Conservation (phyloP, 2,329 filamentous ascomycete species). For the Didymosphaeria variabile region DNA sequence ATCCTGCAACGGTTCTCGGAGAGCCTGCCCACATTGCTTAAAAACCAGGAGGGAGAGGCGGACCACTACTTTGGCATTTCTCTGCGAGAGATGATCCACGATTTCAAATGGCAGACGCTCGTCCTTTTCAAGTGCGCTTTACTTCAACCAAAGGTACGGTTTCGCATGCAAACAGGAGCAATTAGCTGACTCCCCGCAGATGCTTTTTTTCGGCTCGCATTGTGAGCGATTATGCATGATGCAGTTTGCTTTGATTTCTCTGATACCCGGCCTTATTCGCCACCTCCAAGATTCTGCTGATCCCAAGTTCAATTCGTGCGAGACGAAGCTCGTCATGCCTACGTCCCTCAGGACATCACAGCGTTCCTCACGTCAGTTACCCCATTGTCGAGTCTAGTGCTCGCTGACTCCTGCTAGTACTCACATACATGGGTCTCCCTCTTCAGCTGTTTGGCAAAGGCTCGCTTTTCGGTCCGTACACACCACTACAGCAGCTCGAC, state of each 20-base stretch:
- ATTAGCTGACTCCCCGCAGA: conserved; percentile 62
- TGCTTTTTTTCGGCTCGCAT: conserved; percentile 97
- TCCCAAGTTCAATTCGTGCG: conserved; percentile 87
- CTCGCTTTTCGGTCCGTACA: conserved; percentile 95
- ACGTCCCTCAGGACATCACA: conserved; percentile 92
- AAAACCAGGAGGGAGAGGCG: conserved; percentile 73
- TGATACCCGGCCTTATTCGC: conserved; percentile 91
- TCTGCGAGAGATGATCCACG: conserved; percentile 87
- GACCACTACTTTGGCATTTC: conserved; percentile 90
- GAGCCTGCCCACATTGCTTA: conserved; percentile 70
- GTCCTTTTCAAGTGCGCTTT: conserved; percentile 93
- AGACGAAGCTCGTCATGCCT: conserved; percentile 76
- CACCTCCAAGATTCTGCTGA: conserved; percentile 95
- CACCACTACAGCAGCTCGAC: conserved; percentile 93
- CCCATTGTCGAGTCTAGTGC: background rate
- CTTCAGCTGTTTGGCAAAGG: conserved; percentile 97
- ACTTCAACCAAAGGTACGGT: conserved; percentile 89
- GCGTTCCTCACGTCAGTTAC: conserved; percentile 72
- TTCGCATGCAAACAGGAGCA: background rate
- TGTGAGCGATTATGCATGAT: conserved; percentile 98
- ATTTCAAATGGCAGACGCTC: conserved; percentile 94
- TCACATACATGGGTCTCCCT: conserved; percentile 93
- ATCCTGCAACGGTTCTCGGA: conserved; percentile 92
- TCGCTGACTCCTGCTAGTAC: conserved; percentile 60
- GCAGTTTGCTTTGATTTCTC: conserved; percentile 93